A percentile compares a stretch with the other conserved stretches of the same genome.
phyloP scores from a whole-genome alignment of 2,329 filamentous ascomycete species.

The Penicillium sp. region DNA sequence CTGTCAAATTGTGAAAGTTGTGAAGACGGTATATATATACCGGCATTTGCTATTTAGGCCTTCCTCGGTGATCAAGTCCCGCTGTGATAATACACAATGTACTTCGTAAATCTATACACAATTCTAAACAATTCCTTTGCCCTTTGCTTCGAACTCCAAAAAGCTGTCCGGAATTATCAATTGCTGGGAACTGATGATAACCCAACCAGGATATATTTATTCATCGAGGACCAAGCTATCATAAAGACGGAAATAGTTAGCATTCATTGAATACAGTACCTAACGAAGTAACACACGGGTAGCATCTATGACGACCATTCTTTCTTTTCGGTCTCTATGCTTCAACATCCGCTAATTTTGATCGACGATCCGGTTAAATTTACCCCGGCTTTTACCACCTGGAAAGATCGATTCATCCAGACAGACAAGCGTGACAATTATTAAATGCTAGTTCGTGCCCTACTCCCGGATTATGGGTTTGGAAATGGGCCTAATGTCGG shows the following conservation, averaged over 20 bases:
- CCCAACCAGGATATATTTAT: background rate
- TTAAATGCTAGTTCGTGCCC: constrained; percentile 36
- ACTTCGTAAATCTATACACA: no score
- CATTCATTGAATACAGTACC: background rate
- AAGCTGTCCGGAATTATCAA: no score
- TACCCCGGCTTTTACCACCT: background rate
- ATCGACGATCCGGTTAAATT: background rate
- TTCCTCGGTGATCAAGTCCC: no score
- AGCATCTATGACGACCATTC: background rate
- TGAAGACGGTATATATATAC: background rate
- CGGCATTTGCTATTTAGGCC: no score
- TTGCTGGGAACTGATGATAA: no score
- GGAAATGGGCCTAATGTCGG: constrained; percentile 33
- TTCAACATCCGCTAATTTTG: background rate
- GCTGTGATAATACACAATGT: no score
- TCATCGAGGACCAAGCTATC: background rate
- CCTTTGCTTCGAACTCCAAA: no score
- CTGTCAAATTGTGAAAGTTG: no score
- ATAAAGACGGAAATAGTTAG: background rate
- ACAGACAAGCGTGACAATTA: constrained; percentile 28
- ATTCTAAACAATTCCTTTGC: no score
- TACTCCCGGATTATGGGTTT: constrained; percentile 30
- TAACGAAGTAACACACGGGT: background rate
- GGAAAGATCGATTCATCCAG: constrained; percentile 39
- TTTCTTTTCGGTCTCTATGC: background rate